Evolutionary conservation across 2,329 filamentous ascomycete species (phyloP), one percentile per base, ranked within the genome.

Genomic region (Fusarium subtropicale): DNA sequence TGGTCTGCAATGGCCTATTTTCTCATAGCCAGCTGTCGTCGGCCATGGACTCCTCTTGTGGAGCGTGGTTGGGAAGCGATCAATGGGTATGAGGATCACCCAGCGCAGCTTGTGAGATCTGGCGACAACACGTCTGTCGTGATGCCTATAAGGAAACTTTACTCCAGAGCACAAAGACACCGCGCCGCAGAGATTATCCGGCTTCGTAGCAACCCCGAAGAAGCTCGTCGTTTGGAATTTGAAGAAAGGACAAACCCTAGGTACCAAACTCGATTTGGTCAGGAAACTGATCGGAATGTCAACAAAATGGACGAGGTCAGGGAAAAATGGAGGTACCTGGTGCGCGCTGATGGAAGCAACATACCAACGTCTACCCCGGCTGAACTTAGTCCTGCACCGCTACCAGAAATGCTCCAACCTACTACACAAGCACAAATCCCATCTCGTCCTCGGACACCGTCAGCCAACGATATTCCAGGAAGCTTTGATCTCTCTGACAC

Each of bases 131-230:
- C 81, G 12, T 82, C 83, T 1, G 82, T 88, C 4, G 86, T 86
- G 78, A 72, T 87, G 44, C 86, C 87, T 1, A 77, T 89, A 48
- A 82, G 83, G 47, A 87, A 84, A 66, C 79, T 89, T 1, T 86
- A 86, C 71, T 71, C 82, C 54, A 85, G 85, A 65, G 86, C 86
- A 1, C 81, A 80, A 41, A 82, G 80, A 60, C 84, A 88, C 63
- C 82, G 87, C 7, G 82, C 83, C 10, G 77, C 80, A 1, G 86
- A 89, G 72, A 77, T 88, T 13, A 72, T 76, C 12, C 82, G 86
- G 1, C 78, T 89, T 22, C 81, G 80, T 24, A 77, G 77, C 2
- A 79, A 88, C 39, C 83, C 82, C 0, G 80, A 83, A 8, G 86
- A 84, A 16, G 85, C 85, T 4, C 78, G 80, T 16, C 79, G 81